Conservation (phyloP, 1,139 yeast genomes). For the Blastobotrys malaysiensis region DNA sequence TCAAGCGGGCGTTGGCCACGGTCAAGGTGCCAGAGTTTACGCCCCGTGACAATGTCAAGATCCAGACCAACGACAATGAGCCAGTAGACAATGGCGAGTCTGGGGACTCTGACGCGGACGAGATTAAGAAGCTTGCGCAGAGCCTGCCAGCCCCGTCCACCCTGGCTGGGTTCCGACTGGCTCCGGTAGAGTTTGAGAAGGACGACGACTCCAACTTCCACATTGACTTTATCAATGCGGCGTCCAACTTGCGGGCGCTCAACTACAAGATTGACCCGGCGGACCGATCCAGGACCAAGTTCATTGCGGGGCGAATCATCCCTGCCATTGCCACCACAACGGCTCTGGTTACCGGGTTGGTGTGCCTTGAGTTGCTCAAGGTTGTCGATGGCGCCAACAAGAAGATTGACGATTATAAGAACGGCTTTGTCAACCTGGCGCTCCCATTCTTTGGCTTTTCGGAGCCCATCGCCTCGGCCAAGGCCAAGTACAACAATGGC, state of each 20-base stretch:
- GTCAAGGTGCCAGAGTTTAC: conserved; percentile 59
- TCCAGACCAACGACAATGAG: conserved; percentile 85
- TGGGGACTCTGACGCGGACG: conserved; percentile 56
- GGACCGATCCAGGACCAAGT: conserved; percentile 67
- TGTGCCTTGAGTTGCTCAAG: conserved; percentile 85
- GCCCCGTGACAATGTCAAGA: conserved; percentile 71
- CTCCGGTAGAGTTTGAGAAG: conserved; percentile 90
- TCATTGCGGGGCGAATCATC: conserved; percentile 82
- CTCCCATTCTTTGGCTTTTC: conserved; percentile 95
- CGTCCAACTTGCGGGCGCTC: conserved; percentile 91
- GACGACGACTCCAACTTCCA: conserved; percentile 97
- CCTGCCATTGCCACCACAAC: conserved; percentile 99
- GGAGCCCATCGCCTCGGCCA: conserved; percentile 85
- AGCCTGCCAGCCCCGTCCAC: conserved; percentile 85
- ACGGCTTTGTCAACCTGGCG: conserved; percentile 91
- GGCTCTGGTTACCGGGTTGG: conserved; percentile 91
- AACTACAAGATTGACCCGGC: conserved; percentile 65
- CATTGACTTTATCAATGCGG: conserved; percentile 94
- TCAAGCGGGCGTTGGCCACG: conserved; percentile 45
- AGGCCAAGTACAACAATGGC: conserved; percentile 68
- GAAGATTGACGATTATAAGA: conserved; percentile 82
- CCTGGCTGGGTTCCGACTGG: conserved; percentile 80
- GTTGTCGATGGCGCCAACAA: conserved; percentile 64
- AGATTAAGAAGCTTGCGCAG: conserved; percentile 50
- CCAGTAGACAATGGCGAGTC: conserved; percentile 56